phyloP scores from a whole-genome alignment of 257 asterid species.

The Solanum pimpinellifolium region DNA sequence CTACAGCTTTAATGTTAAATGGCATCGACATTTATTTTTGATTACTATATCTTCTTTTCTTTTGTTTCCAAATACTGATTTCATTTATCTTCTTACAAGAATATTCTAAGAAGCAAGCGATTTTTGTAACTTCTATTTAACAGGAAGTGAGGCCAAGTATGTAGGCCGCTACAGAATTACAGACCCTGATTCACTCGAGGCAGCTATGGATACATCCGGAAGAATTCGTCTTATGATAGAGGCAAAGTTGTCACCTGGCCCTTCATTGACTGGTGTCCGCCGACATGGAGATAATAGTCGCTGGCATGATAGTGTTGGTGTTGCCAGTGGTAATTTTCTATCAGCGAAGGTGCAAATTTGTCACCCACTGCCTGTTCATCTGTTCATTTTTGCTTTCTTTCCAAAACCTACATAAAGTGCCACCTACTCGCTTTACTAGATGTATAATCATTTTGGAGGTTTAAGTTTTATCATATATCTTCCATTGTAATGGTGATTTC shows the following conservation, averaged over 20 bases:
- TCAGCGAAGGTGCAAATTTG: conserved; percentile 64
- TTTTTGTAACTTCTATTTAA: neutral
- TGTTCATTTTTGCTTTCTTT: neutral
- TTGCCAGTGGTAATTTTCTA: conserved; percentile 80
- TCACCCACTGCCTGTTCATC: neutral
- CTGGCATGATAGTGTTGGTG: conserved; percentile 69
- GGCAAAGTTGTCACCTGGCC: conserved; percentile 90
- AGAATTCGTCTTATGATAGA: conserved; percentile 67
- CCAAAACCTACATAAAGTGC: neutral
- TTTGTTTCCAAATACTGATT: neutral
- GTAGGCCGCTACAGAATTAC: conserved; percentile 92
- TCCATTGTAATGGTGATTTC: neutral
- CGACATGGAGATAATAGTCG: conserved; percentile 87
- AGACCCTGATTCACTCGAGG: conserved; percentile 73
- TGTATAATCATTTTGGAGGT: neutral
- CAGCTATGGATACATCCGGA: conserved; percentile 89
- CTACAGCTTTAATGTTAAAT: neutral
- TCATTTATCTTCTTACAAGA: neutral
- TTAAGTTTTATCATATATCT: neutral
- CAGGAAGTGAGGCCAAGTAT: conserved; percentile 81
- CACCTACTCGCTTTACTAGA: neutral
- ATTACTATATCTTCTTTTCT: neutral
- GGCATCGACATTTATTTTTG: neutral
- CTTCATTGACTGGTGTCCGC: conserved; percentile 73
- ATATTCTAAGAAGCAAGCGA: neutral